A percentile compares a stretch with the other conserved stretches of the same genome.
Evolutionary conservation across 495 filamentous ascomycete genomes (phyloP).

Genomic region (Aspergillus steynii): DNA sequence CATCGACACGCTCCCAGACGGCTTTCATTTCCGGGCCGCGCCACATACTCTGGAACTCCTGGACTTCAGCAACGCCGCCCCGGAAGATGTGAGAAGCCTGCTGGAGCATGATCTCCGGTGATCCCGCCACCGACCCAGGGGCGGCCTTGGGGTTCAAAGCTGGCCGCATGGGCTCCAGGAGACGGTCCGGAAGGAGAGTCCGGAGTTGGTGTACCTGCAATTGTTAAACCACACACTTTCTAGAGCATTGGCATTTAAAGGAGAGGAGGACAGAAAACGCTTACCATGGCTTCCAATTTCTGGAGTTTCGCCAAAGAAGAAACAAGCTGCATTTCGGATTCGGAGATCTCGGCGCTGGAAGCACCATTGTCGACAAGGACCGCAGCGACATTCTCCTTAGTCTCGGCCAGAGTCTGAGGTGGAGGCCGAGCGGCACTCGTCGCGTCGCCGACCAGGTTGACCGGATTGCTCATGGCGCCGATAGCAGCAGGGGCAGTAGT

Average conservation of each 20-base stretch:
- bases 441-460: background rate
- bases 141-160: constrained; percentile 30
- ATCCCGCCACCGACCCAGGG: constrained; percentile 21
- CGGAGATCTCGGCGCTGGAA: constrained; percentile 18
- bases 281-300: constrained; percentile 40
- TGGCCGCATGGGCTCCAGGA: constrained; percentile 37
- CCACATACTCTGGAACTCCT: constrained; percentile 38
- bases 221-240: constrained; percentile 9
- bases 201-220: constrained; percentile 45
- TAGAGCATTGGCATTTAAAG: background rate
- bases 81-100: constrained; percentile 30
- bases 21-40: constrained; percentile 35
- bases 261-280: constrained; percentile 5
- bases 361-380: background rate
- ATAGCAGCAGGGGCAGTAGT: background rate
- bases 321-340: constrained; percentile 43
- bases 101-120: constrained; percentile 28
- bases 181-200: constrained; percentile 38
- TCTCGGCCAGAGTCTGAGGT: background rate
- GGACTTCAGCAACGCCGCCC: constrained; percentile 30
- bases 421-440: background rate
- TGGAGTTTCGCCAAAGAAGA: constrained; percentile 47
- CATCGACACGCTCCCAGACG: constrained; percentile 38
- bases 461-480: background rate
- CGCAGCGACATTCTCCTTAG: background rate